phyloP scores from a whole-genome alignment of 768 basidiomycete genomes.

The Clitopilus hobsonii region DNA sequence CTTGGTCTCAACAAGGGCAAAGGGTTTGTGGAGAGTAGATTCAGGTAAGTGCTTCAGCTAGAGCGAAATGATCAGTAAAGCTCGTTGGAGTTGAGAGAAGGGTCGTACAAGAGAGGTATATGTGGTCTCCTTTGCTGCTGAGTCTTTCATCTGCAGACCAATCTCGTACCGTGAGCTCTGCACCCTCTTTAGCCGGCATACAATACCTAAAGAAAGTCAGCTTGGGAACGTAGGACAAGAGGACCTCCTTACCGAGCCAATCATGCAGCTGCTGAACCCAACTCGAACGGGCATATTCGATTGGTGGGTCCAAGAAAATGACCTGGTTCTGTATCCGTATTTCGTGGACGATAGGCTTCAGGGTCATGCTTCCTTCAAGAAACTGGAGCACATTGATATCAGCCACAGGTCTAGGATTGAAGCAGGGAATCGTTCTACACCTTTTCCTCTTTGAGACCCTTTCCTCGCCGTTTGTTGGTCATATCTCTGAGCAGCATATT shows the following conservation, averaged over 20 bases:
- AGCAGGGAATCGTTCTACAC: no score
- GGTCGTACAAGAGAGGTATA: constrained; percentile 78
- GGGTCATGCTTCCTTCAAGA: constrained; percentile 65
- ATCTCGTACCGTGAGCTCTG: constrained; percentile 98
- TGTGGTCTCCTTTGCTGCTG: constrained; percentile 58
- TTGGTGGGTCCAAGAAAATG: constrained; percentile 97
- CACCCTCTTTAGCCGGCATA: constrained; percentile 83
- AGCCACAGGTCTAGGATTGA: neutral
- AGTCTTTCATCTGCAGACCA: constrained; percentile 84
- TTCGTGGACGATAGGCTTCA: constrained; percentile 91
- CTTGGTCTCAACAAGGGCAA: constrained; percentile 83
- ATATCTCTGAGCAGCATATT: constrained; percentile 51
- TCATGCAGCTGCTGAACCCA: constrained; percentile 91
- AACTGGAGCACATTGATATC: constrained; percentile 34
- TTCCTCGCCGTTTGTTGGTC: constrained; percentile 62
- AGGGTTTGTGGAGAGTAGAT: constrained; percentile 72
- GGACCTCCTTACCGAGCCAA: constrained; percentile 60
- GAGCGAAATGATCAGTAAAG: neutral
- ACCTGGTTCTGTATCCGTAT: constrained; percentile 98
- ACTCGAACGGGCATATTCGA: constrained; percentile 86
- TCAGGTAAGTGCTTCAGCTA: constrained; percentile 76
- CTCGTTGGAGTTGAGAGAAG: neutral
- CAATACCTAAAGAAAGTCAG: constrained; percentile 49
- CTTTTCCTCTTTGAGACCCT: constrained; percentile 77
- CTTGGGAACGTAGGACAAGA: neutral